Conservation (phyloP, 1,284 basidiomycete species). For the Neolentinus lepideus region DNA sequence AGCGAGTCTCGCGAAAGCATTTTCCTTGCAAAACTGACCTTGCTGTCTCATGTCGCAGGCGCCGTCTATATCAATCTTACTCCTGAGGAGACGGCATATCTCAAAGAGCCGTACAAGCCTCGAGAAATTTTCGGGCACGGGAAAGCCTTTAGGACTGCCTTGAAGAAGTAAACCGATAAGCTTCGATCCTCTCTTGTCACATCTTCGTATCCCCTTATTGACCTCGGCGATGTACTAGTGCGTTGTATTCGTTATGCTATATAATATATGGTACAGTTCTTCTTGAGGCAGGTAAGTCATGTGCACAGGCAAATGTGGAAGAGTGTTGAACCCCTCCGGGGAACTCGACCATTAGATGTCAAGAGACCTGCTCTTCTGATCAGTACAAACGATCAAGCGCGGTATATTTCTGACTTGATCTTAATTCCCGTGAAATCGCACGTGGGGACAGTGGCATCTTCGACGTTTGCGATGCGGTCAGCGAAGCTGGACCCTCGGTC, state of each 20-base stretch:
- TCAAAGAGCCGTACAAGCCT: conserved; percentile 18
- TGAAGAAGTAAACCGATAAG: background rate
- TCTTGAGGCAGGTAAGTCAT: background rate
- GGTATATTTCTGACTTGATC: background rate
- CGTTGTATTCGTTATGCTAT: too few species aligned
- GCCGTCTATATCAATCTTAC: conserved; percentile 27
- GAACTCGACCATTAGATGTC: too few species aligned
- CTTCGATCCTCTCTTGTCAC: too few species aligned
- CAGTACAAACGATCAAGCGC: background rate
- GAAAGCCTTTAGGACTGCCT: background rate
- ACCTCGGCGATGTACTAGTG: too few species aligned
- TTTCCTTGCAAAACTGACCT: background rate
- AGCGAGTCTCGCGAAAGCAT: conserved; percentile 10
- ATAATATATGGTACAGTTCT: background rate
- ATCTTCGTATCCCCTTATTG: too few species aligned
- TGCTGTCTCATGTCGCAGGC: conserved; percentile 14
- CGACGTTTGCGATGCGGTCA: background rate
- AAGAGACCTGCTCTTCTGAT: background rate
- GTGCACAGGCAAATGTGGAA: background rate
- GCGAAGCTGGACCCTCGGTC: background rate
- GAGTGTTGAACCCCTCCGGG: too few species aligned
- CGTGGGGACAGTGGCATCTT: background rate
- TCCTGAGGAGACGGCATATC: conserved; percentile 31
- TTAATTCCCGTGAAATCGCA: background rate
- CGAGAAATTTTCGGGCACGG: conserved; percentile 10